A percentile compares a stretch with the other conserved stretches of the same genome.
phyloP scores from a whole-genome alignment of 2,329 filamentous ascomycete genomes.

The Colletotrichum liriopes region DNA sequence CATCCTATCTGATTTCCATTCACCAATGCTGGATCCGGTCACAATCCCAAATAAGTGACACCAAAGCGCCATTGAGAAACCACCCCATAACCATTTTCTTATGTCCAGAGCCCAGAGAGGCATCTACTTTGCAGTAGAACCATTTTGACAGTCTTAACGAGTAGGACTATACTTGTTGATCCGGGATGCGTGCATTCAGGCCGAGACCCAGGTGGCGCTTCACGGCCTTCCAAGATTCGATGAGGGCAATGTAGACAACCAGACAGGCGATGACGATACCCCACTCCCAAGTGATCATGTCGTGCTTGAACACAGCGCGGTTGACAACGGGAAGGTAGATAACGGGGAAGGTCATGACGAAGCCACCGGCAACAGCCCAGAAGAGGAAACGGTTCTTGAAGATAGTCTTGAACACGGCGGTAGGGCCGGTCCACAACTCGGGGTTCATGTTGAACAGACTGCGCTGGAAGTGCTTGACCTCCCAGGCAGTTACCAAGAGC shows the following conservation, averaged over 20 bases:
- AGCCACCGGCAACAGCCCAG: slow-evolving; percentile 74
- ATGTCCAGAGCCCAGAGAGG: neutral
- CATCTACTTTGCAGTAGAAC: slow-evolving; percentile 9
- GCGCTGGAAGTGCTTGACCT: slow-evolving; percentile 80
- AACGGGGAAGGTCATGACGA: slow-evolving; percentile 73
- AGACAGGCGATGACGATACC: slow-evolving; percentile 75
- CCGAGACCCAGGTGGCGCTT: slow-evolving; percentile 68
- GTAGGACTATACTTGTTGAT: slow-evolving; percentile 17
- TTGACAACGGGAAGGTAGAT: slow-evolving; percentile 80
- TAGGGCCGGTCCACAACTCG: slow-evolving; percentile 62
- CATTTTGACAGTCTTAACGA: neutral
- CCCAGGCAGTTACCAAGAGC: slow-evolving; percentile 79
- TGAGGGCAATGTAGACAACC: slow-evolving; percentile 72
- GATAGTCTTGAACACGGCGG: slow-evolving; percentile 72
- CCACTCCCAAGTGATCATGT: slow-evolving; percentile 81
- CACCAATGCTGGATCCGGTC: slow-evolving; percentile 14
- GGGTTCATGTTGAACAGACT: slow-evolving; percentile 79
- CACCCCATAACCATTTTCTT: neutral
- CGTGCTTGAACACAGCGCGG: slow-evolving; percentile 78
- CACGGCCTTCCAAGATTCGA: slow-evolving; percentile 79
- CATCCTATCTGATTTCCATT: slow-evolving; percentile 26
- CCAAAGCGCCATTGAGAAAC: slow-evolving; percentile 10
- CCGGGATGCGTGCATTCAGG: slow-evolving; percentile 34
- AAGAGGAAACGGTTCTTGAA: slow-evolving; percentile 80
- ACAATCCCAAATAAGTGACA: neutral